Percentiles rank a stretch among this genome's conserved stretches.
phyloP scores from a whole-genome alignment of 257 asterid genomes.

The Asclepias syriaca region DNA sequence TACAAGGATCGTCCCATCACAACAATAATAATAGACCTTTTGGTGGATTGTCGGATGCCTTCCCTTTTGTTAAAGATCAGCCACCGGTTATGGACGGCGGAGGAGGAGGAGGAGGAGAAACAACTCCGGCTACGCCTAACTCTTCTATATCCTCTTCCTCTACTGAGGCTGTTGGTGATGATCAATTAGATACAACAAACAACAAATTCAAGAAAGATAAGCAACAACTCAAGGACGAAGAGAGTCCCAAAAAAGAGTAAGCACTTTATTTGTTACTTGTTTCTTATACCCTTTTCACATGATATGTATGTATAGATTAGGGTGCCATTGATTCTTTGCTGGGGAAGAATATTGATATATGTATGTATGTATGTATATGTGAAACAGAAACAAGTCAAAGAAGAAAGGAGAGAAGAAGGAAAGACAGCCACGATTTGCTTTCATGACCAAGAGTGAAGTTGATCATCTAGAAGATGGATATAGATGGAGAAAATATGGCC shows the following conservation, averaged over 20 bases:
- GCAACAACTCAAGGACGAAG: constrained; percentile 28
- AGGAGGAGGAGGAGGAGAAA: constrained; percentile 1
- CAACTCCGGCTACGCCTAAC: constrained; percentile 48
- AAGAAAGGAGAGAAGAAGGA: constrained; percentile 73
- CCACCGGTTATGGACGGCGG: constrained; percentile 16
- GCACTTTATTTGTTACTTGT: not conserved
- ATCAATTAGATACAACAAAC: constrained; percentile 18
- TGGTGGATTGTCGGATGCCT: constrained; percentile 28
- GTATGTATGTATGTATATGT: not conserved
- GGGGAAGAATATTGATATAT: not conserved
- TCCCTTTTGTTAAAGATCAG: constrained; percentile 26
- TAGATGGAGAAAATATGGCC: constrained; percentile 90
- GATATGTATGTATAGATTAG: not conserved
- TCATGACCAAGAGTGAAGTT: constrained; percentile 87
- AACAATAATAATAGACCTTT: constrained; percentile 11
- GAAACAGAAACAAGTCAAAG: constrained; percentile 45
- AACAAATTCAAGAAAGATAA: constrained; percentile 22
- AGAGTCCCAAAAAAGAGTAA: constrained; percentile 52
- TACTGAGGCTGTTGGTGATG: constrained; percentile 44
- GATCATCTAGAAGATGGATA: constrained; percentile 90
- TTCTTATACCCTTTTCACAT: not conserved
- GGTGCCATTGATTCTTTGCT: not conserved
- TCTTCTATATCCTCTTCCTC: constrained; percentile 54
- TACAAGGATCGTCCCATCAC: constrained; percentile 26
- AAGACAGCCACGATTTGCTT: constrained; percentile 60